A percentile compares a stretch with the other conserved stretches of the same genome.
Evolutionary conservation across 2,329 filamentous ascomycete genomes (phyloP).

Genomic region (Proliferodiscus dingleyae): DNA sequence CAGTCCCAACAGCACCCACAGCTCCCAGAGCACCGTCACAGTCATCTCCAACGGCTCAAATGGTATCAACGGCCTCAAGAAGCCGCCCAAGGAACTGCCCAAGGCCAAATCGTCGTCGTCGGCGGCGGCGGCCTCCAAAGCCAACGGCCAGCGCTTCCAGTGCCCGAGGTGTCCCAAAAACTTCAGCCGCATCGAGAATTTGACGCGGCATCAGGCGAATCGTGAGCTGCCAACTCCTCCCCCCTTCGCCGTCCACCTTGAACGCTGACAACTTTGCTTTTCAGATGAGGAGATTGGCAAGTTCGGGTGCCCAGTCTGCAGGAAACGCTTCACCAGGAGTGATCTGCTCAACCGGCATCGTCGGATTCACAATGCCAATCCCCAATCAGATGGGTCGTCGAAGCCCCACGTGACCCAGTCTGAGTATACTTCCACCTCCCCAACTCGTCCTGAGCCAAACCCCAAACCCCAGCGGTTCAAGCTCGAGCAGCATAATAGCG

Average conservation of each 20-base stretch:
- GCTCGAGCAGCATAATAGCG: slow-evolving; percentile 9
- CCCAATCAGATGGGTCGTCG: slow-evolving; percentile 7
- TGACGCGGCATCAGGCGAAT: slow-evolving; percentile 30
- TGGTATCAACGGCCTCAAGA: too few relatives aligned
- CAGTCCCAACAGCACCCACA: too few relatives aligned
- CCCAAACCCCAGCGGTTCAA: slow-evolving; percentile 7
- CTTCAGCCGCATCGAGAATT: slow-evolving; percentile 29
- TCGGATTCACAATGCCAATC: slow-evolving; percentile 19
- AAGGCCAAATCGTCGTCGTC: slow-evolving; percentile 10
- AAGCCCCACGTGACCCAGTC: slow-evolving; percentile 14
- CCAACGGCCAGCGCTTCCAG: slow-evolving; percentile 20
- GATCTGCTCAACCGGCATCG: slow-evolving; percentile 29
- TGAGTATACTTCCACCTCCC: slow-evolving; percentile 8
- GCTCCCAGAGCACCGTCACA: too few relatives aligned
- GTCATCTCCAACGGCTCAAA: background rate
- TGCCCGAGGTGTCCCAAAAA: slow-evolving; percentile 28
- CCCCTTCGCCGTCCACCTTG: background rate
- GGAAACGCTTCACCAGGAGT: slow-evolving; percentile 28
- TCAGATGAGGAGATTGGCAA: slow-evolving; percentile 29
- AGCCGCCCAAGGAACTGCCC: slow-evolving; percentile 9
- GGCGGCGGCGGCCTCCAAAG: slow-evolving; percentile 3
- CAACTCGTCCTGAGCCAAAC: slow-evolving; percentile 4
- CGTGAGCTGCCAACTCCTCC: slow-evolving; percentile 18
- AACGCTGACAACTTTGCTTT: background rate
- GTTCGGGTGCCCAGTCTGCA: slow-evolving; percentile 25